A percentile compares a stretch with the other conserved stretches of the same genome.
Evolutionary conservation across 441 rosid species (phyloP).

Genomic region (Raphanus hybrid): DNA sequence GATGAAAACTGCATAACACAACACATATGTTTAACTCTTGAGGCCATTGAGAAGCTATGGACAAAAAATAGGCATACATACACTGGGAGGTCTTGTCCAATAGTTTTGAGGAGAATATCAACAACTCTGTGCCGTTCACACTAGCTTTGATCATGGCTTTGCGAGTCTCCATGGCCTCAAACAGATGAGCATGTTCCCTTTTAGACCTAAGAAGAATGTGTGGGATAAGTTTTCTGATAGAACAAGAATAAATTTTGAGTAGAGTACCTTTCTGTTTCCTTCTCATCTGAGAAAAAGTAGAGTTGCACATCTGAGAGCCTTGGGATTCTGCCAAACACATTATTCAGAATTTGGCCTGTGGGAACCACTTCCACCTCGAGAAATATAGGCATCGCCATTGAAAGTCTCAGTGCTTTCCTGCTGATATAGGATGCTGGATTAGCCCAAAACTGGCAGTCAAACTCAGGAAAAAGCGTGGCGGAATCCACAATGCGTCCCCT

Average conservation of each 20-base stretch:
- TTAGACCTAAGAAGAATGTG: constrained; percentile 44
- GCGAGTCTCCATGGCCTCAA: constrained; percentile 45
- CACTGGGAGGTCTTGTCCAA: constrained; percentile 53
- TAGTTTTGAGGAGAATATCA: constrained; percentile 63
- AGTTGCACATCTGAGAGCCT: constrained; percentile 54
- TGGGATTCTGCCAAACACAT: constrained; percentile 49
- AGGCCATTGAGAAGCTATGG: constrained; percentile 1
- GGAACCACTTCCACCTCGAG: constrained; percentile 62
- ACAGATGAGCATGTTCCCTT: constrained; percentile 39
- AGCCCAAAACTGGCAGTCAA: constrained; percentile 59
- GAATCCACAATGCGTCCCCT: constrained; percentile 65
- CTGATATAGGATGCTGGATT: constrained; percentile 50
- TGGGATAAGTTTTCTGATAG: background rate
- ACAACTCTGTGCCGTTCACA: constrained; percentile 57
- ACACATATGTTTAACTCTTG: background rate
- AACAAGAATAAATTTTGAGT: constrained; percentile 21
- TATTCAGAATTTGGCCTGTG: constrained; percentile 31
- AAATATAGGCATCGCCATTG: constrained; percentile 51
- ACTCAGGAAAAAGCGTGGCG: constrained; percentile 33
- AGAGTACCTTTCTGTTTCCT: constrained; percentile 48
- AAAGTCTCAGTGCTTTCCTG: constrained; percentile 50
- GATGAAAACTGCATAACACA: constrained; percentile 35
- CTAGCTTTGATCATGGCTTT: constrained; percentile 50
- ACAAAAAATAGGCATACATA: constrained; percentile 37
- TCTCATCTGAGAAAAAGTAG: constrained; percentile 57